phyloP scores from a whole-genome alignment of 208 protist species.

The Leishmania turanica region DNA sequence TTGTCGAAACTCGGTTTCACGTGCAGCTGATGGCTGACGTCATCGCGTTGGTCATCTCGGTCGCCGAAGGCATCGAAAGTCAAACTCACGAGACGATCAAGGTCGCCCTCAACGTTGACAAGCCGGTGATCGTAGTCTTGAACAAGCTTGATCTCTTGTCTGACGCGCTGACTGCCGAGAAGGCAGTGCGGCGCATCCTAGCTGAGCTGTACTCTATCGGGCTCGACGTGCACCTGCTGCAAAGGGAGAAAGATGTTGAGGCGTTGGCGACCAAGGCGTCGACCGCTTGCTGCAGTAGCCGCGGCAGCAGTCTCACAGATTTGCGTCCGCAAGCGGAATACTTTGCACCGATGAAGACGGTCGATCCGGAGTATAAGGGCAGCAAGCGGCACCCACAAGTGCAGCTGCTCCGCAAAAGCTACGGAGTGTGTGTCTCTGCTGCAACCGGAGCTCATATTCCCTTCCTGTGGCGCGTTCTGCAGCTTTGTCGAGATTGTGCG shows the following conservation, averaged over 20 bases:
- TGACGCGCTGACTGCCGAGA: slow-evolving; percentile 47
- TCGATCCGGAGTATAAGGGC: slow-evolving; percentile 71
- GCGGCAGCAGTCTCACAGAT: slow-evolving; percentile 3
- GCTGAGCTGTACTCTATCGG: slow-evolving; percentile 57
- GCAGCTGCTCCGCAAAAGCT: slow-evolving; percentile 65
- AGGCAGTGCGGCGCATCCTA: slow-evolving; percentile 46
- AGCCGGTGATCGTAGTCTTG: slow-evolving; percentile 83
- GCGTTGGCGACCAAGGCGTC: slow-evolving; percentile 14
- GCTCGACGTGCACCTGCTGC: slow-evolving; percentile 68
- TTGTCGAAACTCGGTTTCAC: slow-evolving; percentile 83
- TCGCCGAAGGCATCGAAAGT: slow-evolving; percentile 75
- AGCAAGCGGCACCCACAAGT: slow-evolving; percentile 68
- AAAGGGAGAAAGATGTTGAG: slow-evolving; percentile 43
- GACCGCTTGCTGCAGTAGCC: background rate
- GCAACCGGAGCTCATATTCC: slow-evolving; percentile 49
- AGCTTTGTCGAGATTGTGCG: slow-evolving; percentile 35
- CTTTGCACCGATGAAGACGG: slow-evolving; percentile 70
- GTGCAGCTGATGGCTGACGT: slow-evolving; percentile 70
- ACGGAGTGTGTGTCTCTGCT: slow-evolving; percentile 83
- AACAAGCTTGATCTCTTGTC: slow-evolving; percentile 89
- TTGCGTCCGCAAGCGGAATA: slow-evolving; percentile 20
- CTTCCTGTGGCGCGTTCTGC: slow-evolving; percentile 73
- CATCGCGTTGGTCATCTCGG: slow-evolving; percentile 82
- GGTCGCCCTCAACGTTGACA: slow-evolving; percentile 84
- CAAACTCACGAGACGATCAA: slow-evolving; percentile 90